These are phyloP conservation scores for Chaetomium sp. DNA, from an alignment of 2,329 filamentous ascomycete species.

Conservation along the genomic window DNA sequence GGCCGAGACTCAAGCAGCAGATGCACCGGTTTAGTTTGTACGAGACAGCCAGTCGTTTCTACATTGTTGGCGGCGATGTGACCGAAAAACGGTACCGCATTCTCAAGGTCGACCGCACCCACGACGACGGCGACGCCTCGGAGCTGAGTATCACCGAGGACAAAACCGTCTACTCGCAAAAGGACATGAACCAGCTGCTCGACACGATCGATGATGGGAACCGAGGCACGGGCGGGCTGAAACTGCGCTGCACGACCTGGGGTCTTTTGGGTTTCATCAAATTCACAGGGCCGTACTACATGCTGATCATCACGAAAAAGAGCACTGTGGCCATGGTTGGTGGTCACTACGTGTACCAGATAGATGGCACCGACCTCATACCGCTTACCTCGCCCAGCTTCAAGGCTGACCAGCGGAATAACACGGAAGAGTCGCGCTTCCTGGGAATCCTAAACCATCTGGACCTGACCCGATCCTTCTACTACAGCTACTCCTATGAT, in stretches of 20 bases:
- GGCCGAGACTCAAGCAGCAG: slow-evolving; percentile 42
- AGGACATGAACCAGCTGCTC: slow-evolving; percentile 87
- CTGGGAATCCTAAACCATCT: slow-evolving; percentile 84
- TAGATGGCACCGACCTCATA: slow-evolving; percentile 88
- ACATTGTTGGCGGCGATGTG: slow-evolving; percentile 88
- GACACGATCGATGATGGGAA: slow-evolving; percentile 95
- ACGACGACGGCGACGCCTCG: slow-evolving; percentile 57
- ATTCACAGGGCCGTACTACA: slow-evolving; percentile 94
- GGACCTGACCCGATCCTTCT: slow-evolving; percentile 86
- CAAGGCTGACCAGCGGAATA: slow-evolving; percentile 63
- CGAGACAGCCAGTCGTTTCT: slow-evolving; percentile 88
- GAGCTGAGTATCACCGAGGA: slow-evolving; percentile 86
- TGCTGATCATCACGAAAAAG: slow-evolving; percentile 93
- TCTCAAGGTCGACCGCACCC: slow-evolving; percentile 88
- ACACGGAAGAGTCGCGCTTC: slow-evolving; percentile 84
- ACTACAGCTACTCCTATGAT: slow-evolving; percentile 98
- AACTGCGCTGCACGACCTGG: slow-evolving; percentile 85
- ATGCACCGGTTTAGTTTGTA: slow-evolving; percentile 99
- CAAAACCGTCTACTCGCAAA: slow-evolving; percentile 86
- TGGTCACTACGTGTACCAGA: slow-evolving; percentile 91
- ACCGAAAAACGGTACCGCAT: slow-evolving; percentile 85
- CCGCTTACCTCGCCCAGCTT: slow-evolving; percentile 72
- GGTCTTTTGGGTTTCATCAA: slow-evolving; percentile 90
- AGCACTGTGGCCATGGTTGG: slow-evolving; percentile 94
- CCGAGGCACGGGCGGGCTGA: slow-evolving; percentile 81